Evolutionary conservation across 106 monocot species (phyloP).

Genomic region (Dactylorhiza incarnata): DNA sequence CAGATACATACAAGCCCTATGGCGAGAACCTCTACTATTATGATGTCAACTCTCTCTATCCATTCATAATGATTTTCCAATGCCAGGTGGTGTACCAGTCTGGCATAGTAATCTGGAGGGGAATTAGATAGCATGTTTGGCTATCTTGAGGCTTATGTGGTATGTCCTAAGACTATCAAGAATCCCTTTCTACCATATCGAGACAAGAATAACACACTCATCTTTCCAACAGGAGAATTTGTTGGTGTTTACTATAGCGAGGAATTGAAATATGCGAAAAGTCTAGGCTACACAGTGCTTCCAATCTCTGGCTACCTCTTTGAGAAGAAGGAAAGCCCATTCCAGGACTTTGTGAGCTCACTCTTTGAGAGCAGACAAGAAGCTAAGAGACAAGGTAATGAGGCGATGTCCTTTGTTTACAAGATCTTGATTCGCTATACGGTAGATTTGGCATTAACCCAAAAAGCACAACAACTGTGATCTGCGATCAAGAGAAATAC

Average conservation of each 20-base stretch:
- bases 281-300: too few relatives aligned
- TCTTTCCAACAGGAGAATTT: too few relatives aligned
- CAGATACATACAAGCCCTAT: conserved; percentile 8
- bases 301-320: too few relatives aligned
- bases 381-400: conserved; percentile 1
- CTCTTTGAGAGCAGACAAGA: not conserved
- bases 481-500: not conserved
- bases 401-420: not conserved
- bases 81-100: conserved; percentile 1
- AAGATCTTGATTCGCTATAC: not conserved
- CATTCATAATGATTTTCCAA: conserved; percentile 2
- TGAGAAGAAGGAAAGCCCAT: too few relatives aligned
- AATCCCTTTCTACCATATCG: too few relatives aligned
- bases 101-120: conserved; percentile 4
- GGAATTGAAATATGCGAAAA: too few relatives aligned
- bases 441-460: conserved; percentile 12
- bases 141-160: not conserved
- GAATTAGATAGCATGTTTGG: not conserved
- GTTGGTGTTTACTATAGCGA: too few relatives aligned
- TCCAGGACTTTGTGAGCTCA: too few relatives aligned
- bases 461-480: not conserved
- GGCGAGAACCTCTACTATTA: conserved; percentile 9
- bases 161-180: not conserved
- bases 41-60: not conserved
- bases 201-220: too few relatives aligned